Conservation (phyloP, 768 basidiomycete species). For the Pisolithus microcarpus region DNA sequence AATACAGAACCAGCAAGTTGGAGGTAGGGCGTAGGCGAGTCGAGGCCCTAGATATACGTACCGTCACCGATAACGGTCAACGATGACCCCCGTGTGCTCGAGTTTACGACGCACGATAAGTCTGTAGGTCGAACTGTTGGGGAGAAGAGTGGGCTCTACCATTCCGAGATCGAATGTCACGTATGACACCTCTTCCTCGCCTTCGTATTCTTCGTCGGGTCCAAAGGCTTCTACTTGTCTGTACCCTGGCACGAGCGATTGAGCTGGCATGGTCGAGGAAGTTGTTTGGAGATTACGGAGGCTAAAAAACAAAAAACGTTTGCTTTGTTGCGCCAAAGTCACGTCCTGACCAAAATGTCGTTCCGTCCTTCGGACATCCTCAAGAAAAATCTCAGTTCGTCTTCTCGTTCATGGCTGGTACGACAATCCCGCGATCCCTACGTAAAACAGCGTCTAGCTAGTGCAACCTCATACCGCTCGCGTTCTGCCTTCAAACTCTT, state of each 20-base stretch:
- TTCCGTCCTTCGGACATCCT: conserved; percentile 31
- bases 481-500: conserved; percentile 90
- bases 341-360: conserved; percentile 12
- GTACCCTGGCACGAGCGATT: conserved; percentile 49
- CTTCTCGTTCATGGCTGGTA: conserved; percentile 56
- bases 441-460: conserved; percentile 47
- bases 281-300: conserved; percentile 16
- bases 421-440: conserved; percentile 69
- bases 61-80: background rate
- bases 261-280: conserved; percentile 10
- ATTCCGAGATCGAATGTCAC: conserved; percentile 68
- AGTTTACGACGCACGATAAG: conserved; percentile 51
- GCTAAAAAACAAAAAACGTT: conserved; percentile 18
- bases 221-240: conserved; percentile 62
- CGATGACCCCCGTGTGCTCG: background rate
- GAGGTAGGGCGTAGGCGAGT: conserved; percentile 69
- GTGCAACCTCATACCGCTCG: conserved; percentile 56
- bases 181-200: conserved; percentile 50
- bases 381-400: conserved; percentile 29
- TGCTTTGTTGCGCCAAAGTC: background rate
- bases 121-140: conserved; percentile 61
- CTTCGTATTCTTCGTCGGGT: conserved; percentile 56
- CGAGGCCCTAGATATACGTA: conserved; percentile 48
- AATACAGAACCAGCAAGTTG: conserved; percentile 72
- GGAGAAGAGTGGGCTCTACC: conserved; percentile 68